Conservation (phyloP, 768 basidiomycete species). For the Inosperma sp. region DNA sequence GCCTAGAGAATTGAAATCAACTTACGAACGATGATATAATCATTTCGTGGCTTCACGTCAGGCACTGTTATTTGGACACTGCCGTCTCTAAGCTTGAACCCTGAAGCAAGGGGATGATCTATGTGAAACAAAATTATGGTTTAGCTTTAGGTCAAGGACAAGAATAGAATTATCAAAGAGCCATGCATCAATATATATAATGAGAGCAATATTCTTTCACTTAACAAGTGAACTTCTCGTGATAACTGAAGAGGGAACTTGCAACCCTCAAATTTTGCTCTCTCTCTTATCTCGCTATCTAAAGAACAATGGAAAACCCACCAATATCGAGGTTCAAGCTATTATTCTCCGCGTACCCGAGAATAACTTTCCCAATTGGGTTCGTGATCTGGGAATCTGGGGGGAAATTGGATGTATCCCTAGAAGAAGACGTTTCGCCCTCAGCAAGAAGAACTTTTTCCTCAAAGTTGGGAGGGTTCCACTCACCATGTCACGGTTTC, state of each 20-base stretch:
- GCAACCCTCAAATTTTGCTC: too few relatives aligned
- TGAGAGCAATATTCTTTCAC: too few relatives aligned
- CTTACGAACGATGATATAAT: conserved; percentile 65
- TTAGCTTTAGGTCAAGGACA: neutral
- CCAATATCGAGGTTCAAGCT: conserved; percentile 53
- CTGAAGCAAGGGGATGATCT: conserved; percentile 56
- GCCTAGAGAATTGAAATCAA: conserved; percentile 17
- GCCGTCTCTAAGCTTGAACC: conserved; percentile 51
- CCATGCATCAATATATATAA: too few relatives aligned
- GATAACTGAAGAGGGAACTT: too few relatives aligned
- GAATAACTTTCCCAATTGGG: conserved; percentile 43
- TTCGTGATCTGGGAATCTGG: conserved; percentile 44
- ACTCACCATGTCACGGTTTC: conserved; percentile 53
- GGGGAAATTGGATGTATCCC: conserved; percentile 49
- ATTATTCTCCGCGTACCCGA: conserved; percentile 44
- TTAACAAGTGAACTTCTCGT: too few relatives aligned
- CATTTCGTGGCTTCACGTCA: conserved; percentile 33
- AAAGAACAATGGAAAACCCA: conserved; percentile 31
- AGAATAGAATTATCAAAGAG: too few relatives aligned
- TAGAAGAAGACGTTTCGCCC: too few relatives aligned
- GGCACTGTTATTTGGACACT: conserved; percentile 51
- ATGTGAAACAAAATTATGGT: neutral
- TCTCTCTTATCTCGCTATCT: too few relatives aligned
- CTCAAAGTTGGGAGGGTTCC: neutral
- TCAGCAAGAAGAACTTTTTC: too few relatives aligned